These are phyloP conservation scores for Fusarium siculi DNA, from an alignment of 2,329 filamentous ascomycete species.

Conservation along the genomic window DNA sequence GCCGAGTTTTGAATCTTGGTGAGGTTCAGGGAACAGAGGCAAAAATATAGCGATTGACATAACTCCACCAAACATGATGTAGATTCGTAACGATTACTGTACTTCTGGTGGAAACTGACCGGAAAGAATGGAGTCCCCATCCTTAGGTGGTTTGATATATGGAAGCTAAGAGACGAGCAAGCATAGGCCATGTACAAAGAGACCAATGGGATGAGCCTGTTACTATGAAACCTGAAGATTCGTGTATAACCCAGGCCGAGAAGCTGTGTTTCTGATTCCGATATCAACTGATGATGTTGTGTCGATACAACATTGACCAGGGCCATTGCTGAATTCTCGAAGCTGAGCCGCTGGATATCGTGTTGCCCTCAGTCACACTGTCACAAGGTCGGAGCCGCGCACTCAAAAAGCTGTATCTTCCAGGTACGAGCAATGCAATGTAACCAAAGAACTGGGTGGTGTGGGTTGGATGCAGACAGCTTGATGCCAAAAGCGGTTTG, in stretches of 20 bases:
- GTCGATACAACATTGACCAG: slow-evolving; percentile 19
- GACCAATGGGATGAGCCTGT: slow-evolving; percentile 26
- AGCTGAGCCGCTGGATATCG: slow-evolving; percentile 19
- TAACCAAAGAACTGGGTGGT: slow-evolving; percentile 14
- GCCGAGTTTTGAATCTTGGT: slow-evolving; percentile 8
- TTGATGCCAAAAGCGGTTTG: slow-evolving; percentile 31
- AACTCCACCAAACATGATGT: slow-evolving; percentile 27
- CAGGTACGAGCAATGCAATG: slow-evolving; percentile 35
- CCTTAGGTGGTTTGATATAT: slow-evolving; percentile 18
- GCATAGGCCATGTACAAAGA: slow-evolving; percentile 26
- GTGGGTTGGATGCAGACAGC: slow-evolving; percentile 19
- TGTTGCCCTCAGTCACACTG: slow-evolving; percentile 20
- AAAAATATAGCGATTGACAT: slow-evolving; percentile 26
- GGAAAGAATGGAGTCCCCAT: slow-evolving; percentile 6
- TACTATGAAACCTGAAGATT: slow-evolving; percentile 34
- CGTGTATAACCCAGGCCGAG: slow-evolving; percentile 19
- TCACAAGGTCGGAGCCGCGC: slow-evolving; percentile 35
- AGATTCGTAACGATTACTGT: slow-evolving; percentile 20
- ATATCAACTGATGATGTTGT: slow-evolving; percentile 23
- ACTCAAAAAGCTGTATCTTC: slow-evolving; percentile 14
- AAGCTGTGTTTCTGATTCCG: slow-evolving; percentile 23
- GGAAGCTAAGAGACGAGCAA: background rate
- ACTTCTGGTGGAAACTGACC: background rate
- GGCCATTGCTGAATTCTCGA: slow-evolving; percentile 1
- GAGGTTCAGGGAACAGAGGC: slow-evolving; percentile 5